Percentiles rank a stretch among this genome's conserved stretches.
Evolutionary conservation across 2,329 filamentous ascomycete species (phyloP).

Genomic region (Cladophialophora immunda): DNA sequence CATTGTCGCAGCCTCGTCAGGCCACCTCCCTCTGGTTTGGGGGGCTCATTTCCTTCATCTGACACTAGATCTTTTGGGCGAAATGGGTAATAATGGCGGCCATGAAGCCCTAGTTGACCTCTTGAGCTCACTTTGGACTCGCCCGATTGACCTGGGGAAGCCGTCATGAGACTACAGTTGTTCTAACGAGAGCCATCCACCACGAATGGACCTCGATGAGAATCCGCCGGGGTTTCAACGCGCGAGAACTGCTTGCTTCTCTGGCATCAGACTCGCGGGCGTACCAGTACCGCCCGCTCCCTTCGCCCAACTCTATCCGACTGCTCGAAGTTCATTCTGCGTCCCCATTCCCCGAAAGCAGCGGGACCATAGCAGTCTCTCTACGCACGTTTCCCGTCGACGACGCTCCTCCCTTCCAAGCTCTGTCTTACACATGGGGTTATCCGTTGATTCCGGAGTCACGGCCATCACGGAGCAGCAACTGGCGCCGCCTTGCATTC

Average conservation of each 20-base stretch:
- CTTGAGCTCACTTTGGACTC: background rate
- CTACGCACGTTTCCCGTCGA: slow-evolving; percentile 18
- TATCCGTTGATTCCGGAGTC: slow-evolving; percentile 24
- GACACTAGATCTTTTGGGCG: background rate
- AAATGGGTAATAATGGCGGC: background rate
- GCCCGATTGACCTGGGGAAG: background rate
- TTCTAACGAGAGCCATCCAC: too few species aligned
- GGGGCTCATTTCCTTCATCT: background rate
- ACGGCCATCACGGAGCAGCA: slow-evolving; percentile 11
- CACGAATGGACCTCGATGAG: slow-evolving; percentile 5
- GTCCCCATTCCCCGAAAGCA: background rate
- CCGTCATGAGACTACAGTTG: background rate
- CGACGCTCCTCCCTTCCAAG: slow-evolving; percentile 18
- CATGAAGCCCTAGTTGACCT: background rate
- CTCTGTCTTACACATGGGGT: slow-evolving; percentile 24
- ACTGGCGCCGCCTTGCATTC: slow-evolving; percentile 20
- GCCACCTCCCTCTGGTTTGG: background rate
- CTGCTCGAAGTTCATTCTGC: slow-evolving; percentile 19
- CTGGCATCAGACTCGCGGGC: slow-evolving; percentile 13
- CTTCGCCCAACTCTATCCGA: slow-evolving; percentile 20
- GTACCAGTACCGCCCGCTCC: slow-evolving; percentile 19
- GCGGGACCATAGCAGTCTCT: slow-evolving; percentile 12
- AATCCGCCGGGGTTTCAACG: slow-evolving; percentile 19
- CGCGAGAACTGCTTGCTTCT: slow-evolving; percentile 21
- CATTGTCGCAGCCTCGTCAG: background rate